Conservation (phyloP, 495 filamentous ascomycete species). For the Halenospora varia region DNA sequence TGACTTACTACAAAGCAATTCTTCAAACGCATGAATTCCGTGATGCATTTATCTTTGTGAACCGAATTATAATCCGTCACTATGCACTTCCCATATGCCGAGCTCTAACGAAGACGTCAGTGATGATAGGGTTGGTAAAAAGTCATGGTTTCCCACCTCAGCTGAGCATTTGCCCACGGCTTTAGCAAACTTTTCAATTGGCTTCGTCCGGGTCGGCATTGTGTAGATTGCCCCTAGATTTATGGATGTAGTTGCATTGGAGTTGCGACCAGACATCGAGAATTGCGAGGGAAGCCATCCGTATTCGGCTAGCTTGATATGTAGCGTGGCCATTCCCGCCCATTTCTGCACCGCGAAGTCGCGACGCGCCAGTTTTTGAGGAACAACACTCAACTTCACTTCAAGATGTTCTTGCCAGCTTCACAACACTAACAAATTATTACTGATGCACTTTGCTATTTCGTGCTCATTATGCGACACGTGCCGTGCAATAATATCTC, state of each 20-base stretch:
- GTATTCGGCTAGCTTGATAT: neutral
- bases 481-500: neutral
- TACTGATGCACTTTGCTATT: neutral
- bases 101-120: conserved; percentile 49
- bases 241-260: neutral
- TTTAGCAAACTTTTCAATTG: conserved; percentile 84
- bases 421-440: neutral
- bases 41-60: conserved; percentile 84
- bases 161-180: conserved; percentile 77
- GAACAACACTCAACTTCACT: neutral
- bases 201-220: conserved; percentile 49
- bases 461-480: neutral
- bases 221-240: neutral
- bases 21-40: conserved; percentile 82
- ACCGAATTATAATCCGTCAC: conserved; percentile 86
- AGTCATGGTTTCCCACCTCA: conserved; percentile 55
- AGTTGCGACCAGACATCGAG: neutral
- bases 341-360: neutral
- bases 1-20: conserved; percentile 76
- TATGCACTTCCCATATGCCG: conserved; percentile 89
- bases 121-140: neutral
- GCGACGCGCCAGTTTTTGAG: neutral
- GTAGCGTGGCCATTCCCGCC: neutral
- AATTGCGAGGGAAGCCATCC: neutral
- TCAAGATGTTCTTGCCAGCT: neutral